Base-by-base conservation (phyloP, 305 asterid species). In the Lippia alba region DNA sequence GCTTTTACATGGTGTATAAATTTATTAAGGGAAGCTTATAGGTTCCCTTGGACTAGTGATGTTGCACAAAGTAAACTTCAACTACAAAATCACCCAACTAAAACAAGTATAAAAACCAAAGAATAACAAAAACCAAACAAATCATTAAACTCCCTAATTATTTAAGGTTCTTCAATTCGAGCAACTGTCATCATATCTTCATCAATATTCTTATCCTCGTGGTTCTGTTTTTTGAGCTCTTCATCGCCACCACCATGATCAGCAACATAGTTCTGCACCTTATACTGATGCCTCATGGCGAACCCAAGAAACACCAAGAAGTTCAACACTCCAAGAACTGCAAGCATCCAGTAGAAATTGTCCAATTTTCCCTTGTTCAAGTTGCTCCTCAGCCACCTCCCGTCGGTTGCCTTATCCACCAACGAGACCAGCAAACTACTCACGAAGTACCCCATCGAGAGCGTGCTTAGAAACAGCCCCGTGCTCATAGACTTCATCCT, bases 401-500 rank as follows among this genome's bases (percentile, higher is more conserved):
- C 85, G 0, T 75, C 65, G 6, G 93, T 83, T 39, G 53, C 88
- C 73, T 74, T 73, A 57, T 84, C 85, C 0, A 87, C 87, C 74
- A 91, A 39, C 15, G 87, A 78, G 17, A 92, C 98, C 40, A 92
- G 74, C 86, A 92, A 44, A 30, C 97, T 92, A 16, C 97, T 91
- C 2, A 87, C 81, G n/a, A 90, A 93, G 53, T 73, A 92, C 6
- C 98, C 97, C 90, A 90, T 87, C 4, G 96, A 84, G 4, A 92
- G 84, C 4, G 97, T 82, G 81, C 94, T 85, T 6, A 90, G 76
- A 6, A 90, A 92, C 34, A 92, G 65, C 5, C 96, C 97, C 0
- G 96, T 92, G 72, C 97, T 88, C 92, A 92, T 83, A 0, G 97
- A 92, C 78, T 92, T 92, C 97, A 92, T 92, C 83, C 89, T 79